Conservation (phyloP, 2,329 filamentous ascomycete species). For the Fusarium tjaetaba region DNA sequence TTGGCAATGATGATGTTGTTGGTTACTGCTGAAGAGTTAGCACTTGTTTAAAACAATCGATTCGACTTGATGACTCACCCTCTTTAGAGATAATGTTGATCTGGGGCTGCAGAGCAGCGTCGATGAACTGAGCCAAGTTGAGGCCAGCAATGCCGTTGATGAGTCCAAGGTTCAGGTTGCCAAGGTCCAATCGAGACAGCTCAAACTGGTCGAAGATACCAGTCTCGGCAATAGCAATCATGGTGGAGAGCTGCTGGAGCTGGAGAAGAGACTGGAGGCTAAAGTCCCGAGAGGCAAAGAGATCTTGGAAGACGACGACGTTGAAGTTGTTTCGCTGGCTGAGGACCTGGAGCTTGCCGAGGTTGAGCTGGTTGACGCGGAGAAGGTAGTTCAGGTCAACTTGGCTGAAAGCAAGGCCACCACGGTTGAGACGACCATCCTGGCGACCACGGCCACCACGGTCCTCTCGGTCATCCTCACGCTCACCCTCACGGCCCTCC, state of each 20-base stretch:
- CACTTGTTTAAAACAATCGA: fast-evolving
- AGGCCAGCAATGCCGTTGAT: conserved; percentile 42
- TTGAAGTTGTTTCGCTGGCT: conserved; percentile 58
- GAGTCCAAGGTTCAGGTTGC: conserved; percentile 45
- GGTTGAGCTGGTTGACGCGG: conserved; percentile 57
- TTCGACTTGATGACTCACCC: conserved; percentile 19
- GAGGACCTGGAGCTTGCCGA: conserved; percentile 53
- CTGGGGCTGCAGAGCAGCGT: conserved; percentile 41
- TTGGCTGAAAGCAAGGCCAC: conserved; percentile 54
- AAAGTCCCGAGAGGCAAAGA: conserved; percentile 54
- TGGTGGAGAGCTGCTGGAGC: conserved; percentile 54
- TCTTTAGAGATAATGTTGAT: conserved; percentile 43
- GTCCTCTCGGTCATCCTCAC: neutral
- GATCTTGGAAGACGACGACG: conserved; percentile 53
- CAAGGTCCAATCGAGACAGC: conserved; percentile 41
- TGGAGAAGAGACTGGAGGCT: conserved; percentile 54
- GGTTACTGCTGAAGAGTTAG: conserved; percentile 11
- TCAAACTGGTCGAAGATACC: conserved; percentile 47
- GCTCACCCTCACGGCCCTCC: neutral
- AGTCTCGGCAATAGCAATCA: conserved; percentile 47
- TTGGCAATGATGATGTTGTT: conserved; percentile 8
- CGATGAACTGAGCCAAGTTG: conserved; percentile 46
- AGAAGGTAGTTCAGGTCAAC: conserved; percentile 58
- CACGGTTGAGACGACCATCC: conserved; percentile 37
- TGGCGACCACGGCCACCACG: conserved; percentile 44